Evolutionary conservation across 2,329 filamentous ascomycete species (phyloP), one percentile per base, ranked within the genome.

Genomic region (Verticillium nonalfalfae): DNA sequence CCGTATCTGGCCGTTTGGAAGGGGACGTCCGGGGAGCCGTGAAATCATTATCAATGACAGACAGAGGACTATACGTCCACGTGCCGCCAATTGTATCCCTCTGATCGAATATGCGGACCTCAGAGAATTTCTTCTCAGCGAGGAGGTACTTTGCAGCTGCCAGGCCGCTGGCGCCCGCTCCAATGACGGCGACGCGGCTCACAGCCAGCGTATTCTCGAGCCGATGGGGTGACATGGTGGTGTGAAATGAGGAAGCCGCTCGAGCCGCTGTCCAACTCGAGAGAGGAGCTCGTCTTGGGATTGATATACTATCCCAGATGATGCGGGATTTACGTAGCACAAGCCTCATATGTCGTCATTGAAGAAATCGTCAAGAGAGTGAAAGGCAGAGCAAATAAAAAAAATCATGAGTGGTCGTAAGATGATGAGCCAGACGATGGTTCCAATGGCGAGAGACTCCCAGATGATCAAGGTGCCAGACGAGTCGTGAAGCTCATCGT

Each of bases 41-140:
- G 58, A 68, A 68, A 52, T 64, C 67, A 21, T 61, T 56, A 11
- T 52, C 45, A 11, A 52, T 5, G 57, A 68, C 65, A 35, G 61
- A 66, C 4, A 68, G 56, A 1, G 69, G 60, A 38, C 80, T 84
- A 67, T 90, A 87, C 64, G 90, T 90, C 90, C 90, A 93, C 5
- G 90, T 81, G 0, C 90, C 90, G 15, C 90, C 90, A 1, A 84
- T 78, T 7, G 77, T 78, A 45, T 78, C 75, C 57, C 88, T 82
- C 71, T 93, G 89, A 70, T 93, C 90, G 66, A 88, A 91, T 11
- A 93, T 72, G 21, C 84, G 81, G 45, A 93, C 85, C 18, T 79
- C 81, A 10, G 84, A 77, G 68, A 91, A 92, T 72, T 66, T 71
- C 34, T 78, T 68, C 82, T 84, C 89, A 0, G 88, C 88, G 1